These are phyloP conservation scores for Hyaloscypha bicolor DNA, from an alignment of 495 filamentous ascomycete species.

Conservation along the genomic window DNA sequence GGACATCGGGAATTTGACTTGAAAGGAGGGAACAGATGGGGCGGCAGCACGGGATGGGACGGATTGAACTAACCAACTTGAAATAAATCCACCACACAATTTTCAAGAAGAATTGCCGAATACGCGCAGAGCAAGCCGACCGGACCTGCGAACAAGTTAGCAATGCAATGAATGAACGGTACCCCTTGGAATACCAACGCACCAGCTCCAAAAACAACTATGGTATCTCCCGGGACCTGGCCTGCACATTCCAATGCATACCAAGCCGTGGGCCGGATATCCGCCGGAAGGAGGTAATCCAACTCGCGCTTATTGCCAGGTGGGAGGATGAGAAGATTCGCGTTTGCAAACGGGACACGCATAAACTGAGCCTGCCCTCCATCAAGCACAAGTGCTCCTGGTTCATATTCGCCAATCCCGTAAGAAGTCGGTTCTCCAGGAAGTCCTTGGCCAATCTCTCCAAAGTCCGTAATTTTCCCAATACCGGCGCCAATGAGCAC, in stretches of 20 bases:
- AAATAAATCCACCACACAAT: no score
- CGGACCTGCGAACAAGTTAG: conserved; percentile 7
- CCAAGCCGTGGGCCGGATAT: conserved; percentile 45
- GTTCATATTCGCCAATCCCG: conserved; percentile 73
- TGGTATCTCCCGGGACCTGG: conserved; percentile 40
- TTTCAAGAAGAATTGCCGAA: conserved; percentile 36
- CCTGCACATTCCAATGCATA: conserved; percentile 38
- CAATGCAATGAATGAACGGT: background rate
- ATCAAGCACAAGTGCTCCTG: conserved; percentile 47
- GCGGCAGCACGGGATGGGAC: no score
- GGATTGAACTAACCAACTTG: no score
- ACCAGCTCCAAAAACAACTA: conserved; percentile 47
- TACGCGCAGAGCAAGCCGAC: conserved; percentile 44
- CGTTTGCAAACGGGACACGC: conserved; percentile 44
- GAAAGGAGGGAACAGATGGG: no score
- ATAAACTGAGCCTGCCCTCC: conserved; percentile 42
- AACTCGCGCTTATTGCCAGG: conserved; percentile 21
- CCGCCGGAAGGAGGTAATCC: conserved; percentile 41
- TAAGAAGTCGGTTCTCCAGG: conserved; percentile 56
- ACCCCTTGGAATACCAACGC: background rate
- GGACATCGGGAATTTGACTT: no score
- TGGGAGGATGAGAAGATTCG: conserved; percentile 38
- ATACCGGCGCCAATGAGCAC: conserved; percentile 37
- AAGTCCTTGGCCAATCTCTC: conserved; percentile 53
- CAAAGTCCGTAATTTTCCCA: conserved; percentile 63